Evolutionary conservation across 441 rosid species (phyloP).

Genomic region (Adansonia madagascariensis): DNA sequence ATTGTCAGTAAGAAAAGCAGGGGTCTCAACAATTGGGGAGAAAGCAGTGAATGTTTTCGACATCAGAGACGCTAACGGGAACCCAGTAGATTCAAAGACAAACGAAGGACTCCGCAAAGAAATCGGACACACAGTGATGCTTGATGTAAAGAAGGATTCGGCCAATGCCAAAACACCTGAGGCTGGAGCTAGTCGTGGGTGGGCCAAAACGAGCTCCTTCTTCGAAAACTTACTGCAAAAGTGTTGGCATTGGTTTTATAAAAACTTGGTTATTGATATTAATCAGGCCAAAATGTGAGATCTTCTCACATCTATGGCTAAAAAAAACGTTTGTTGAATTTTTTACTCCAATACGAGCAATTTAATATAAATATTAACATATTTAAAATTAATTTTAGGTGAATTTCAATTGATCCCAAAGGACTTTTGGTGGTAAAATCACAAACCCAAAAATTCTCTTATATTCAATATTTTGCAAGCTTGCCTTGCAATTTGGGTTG

Average conservation of each 20-base stretch:
- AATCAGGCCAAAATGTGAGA: too few relatives aligned
- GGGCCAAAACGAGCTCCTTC: conserved; percentile 83
- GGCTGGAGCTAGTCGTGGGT: conserved; percentile 50
- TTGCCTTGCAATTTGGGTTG: too few relatives aligned
- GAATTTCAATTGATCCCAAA: too few relatives aligned
- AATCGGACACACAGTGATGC: conserved; percentile 79
- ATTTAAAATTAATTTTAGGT: too few relatives aligned
- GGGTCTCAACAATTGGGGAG: conserved; percentile 76
- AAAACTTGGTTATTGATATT: too few relatives aligned
- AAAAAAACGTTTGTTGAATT: too few relatives aligned
- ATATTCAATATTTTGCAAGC: too few relatives aligned
- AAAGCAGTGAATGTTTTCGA: conserved; percentile 77
- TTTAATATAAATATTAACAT: too few relatives aligned
- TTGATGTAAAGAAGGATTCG: conserved; percentile 70
- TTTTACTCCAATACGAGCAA: too few relatives aligned
- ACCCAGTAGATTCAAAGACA: conserved; percentile 72
- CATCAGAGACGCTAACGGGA: conserved; percentile 77
- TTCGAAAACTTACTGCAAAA: conserved; percentile 80
- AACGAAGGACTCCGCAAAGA: conserved; percentile 72
- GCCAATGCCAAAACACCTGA: conserved; percentile 41
- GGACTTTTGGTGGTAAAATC: too few relatives aligned
- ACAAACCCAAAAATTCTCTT: too few relatives aligned
- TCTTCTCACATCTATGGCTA: too few relatives aligned
- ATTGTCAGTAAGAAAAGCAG: conserved; percentile 74
- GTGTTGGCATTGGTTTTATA: conserved; percentile 30